Evolutionary conservation across 331 rosid genomes (phyloP).

Genomic region (Ulmus americana): DNA sequence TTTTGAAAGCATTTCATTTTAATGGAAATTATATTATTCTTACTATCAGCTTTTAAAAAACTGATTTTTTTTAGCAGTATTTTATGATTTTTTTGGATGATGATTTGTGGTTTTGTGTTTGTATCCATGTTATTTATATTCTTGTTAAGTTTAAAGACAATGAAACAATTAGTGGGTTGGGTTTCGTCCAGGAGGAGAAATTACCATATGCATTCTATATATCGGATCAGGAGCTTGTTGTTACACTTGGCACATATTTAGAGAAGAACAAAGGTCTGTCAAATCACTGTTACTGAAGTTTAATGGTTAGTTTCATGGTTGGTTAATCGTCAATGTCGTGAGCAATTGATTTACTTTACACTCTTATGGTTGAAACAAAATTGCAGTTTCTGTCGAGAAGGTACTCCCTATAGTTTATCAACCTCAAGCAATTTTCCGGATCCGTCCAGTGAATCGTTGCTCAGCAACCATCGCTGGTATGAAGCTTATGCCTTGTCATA

Average conservation of each 20-base stretch:
- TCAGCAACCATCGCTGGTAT: conserved; percentile 91
- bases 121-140: background rate
- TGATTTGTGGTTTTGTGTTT: background rate
- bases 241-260: conserved; percentile 64
- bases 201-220: conserved; percentile 78
- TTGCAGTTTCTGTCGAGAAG: conserved; percentile 89
- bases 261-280: conserved; percentile 69
- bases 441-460: conserved; percentile 80
- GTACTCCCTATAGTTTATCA: conserved; percentile 84
- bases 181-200: conserved; percentile 67
- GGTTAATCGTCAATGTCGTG: background rate
- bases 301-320: background rate
- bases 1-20: too few species aligned
- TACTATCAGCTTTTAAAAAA: background rate
- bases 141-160: background rate
- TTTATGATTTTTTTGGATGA: background rate
- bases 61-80: background rate
- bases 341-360: background rate
- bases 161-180: background rate
- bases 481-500: background rate
- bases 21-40: too few species aligned
- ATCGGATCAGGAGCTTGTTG: conserved; percentile 70
- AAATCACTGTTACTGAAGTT: conserved; percentile 2
- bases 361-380: conserved; percentile 7
- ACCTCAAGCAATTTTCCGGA: conserved; percentile 85